Conservation (phyloP, 2,329 filamentous ascomycete genomes). For the Thyridium curvatum region DNA sequence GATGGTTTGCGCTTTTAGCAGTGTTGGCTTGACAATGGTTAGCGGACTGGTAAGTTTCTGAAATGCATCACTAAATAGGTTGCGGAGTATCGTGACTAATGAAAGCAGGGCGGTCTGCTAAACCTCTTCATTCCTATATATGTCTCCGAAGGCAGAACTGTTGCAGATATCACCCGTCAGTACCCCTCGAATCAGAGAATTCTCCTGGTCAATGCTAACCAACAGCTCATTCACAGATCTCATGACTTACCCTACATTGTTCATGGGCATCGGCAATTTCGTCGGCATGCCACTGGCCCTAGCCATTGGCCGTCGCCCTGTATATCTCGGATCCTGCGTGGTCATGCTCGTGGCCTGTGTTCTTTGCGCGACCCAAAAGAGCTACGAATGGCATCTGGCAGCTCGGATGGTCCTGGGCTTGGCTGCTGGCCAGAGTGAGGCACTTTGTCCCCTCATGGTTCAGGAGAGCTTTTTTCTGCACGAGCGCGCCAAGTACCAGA, state of each 20-base stretch:
- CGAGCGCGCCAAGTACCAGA: slow-evolving; percentile 5
- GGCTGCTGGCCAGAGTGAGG: slow-evolving; percentile 30
- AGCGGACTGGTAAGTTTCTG: no score
- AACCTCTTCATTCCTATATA: no score
- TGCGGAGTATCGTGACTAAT: no score
- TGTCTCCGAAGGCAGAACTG: no score
- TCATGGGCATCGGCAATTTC: slow-evolving; percentile 30
- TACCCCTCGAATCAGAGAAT: slow-evolving; percentile 1
- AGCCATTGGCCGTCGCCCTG: slow-evolving; percentile 27
- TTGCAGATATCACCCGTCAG: no score
- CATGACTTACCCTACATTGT: slow-evolving; percentile 27
- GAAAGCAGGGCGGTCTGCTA: no score
- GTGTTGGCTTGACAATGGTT: no score
- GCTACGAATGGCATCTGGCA: slow-evolving; percentile 27
- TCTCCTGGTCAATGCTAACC: neutral
- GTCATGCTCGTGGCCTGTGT: slow-evolving; percentile 24
- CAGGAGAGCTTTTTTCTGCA: slow-evolving; percentile 9
- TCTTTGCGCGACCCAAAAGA: slow-evolving; percentile 22
- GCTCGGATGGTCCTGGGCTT: slow-evolving; percentile 27
- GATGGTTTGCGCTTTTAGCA: no score
- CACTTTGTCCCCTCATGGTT: slow-evolving; percentile 23
- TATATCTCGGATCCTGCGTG: slow-evolving; percentile 21
- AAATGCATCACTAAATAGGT: no score
- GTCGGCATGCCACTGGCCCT: slow-evolving; percentile 30
- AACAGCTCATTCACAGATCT: neutral